These are phyloP conservation scores for Aspergillus nidulans DNA, from an alignment of 495 filamentous ascomycete genomes.

Conservation along the genomic window DNA sequence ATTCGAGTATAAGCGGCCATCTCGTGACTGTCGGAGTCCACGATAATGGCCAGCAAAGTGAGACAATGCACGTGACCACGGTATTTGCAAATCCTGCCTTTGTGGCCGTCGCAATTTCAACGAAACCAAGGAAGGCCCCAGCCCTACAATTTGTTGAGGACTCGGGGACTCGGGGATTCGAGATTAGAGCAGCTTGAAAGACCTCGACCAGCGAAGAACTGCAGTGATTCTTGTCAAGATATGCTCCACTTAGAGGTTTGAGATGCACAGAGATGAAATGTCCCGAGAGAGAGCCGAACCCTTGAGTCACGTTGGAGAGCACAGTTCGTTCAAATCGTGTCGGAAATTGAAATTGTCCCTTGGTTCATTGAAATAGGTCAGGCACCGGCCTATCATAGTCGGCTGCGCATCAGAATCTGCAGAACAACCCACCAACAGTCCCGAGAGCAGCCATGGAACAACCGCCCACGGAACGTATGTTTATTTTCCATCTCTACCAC, in stretches of 20 bases:
- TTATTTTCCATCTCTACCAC: slow-evolving; percentile 12
- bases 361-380: background rate
- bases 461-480: slow-evolving; percentile 17
- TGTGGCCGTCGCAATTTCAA: no score
- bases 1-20: no score
- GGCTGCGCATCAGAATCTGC: background rate
- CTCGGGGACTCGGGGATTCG: no score
- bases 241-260: background rate
- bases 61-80: no score
- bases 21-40: no score
- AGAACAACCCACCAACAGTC: slow-evolving; percentile 4
- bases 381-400: background rate
- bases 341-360: background rate
- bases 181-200: background rate
- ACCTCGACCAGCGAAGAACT: background rate
- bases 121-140: no score
- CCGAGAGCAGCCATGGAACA: slow-evolving; percentile 12
- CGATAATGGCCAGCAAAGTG: no score
- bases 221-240: background rate
- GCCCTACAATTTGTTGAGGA: no score
- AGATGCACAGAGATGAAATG: no score
- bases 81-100: no score
- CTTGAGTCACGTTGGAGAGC: background rate
- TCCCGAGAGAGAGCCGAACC: background rate
- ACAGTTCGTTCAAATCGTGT: background rate